Conservation (phyloP, 2,329 filamentous ascomycete species). For the Didymella exigua region DNA sequence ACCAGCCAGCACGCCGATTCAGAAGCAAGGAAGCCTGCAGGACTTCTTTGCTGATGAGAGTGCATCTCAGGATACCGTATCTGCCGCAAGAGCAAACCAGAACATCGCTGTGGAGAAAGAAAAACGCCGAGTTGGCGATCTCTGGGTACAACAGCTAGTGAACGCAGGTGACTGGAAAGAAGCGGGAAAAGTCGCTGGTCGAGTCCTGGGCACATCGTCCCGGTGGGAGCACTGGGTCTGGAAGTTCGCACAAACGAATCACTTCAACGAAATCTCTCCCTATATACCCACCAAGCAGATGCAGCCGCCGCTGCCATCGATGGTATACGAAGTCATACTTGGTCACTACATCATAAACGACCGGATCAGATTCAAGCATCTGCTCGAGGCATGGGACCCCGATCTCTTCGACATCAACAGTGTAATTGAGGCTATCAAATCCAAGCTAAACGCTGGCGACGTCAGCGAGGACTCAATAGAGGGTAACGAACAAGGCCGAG, state of each 20-base stretch:
- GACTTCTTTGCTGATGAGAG: conserved; percentile 76
- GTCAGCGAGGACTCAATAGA: conserved; percentile 77
- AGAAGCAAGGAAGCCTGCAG: conserved; percentile 52
- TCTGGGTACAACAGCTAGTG: conserved; percentile 89
- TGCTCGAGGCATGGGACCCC: conserved; percentile 82
- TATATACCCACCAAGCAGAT: conserved; percentile 80
- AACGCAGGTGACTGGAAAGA: conserved; percentile 73
- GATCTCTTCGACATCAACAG: conserved; percentile 81
- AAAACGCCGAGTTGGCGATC: conserved; percentile 86
- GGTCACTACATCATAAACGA: conserved; percentile 85
- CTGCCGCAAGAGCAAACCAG: conserved; percentile 59
- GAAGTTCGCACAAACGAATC: conserved; percentile 83
- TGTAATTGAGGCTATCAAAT: conserved; percentile 78
- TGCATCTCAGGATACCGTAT: conserved; percentile 65
- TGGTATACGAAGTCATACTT: conserved; percentile 87
- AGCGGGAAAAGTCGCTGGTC: conserved; percentile 81
- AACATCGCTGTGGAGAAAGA: conserved; percentile 79
- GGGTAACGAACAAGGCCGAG: conserved; percentile 71
- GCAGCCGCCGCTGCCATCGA: conserved; percentile 76
- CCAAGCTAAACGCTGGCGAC: conserved; percentile 77
- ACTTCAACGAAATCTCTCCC: conserved; percentile 86
- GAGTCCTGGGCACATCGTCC: conserved; percentile 77
- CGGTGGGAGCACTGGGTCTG: conserved; percentile 97
- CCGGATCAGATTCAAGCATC: conserved; percentile 73
- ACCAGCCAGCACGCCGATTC: conserved; percentile 53